Conservation (phyloP, 805 yeast genomes). For the Suhomyces prunicola region DNA sequence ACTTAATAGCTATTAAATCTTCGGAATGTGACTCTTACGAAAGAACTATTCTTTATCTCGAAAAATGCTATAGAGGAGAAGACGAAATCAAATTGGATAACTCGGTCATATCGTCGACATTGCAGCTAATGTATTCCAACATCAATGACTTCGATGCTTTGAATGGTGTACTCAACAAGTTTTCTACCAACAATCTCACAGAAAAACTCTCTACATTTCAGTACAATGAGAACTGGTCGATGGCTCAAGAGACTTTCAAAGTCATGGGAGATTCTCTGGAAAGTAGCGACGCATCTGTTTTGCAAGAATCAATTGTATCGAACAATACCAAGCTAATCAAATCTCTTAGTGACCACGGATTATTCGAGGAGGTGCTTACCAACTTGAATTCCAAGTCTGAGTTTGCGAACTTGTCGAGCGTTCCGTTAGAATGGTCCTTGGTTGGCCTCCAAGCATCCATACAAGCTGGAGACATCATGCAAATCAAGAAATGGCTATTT, state of each 20-base stretch:
- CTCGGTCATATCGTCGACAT: conserved; percentile 41
- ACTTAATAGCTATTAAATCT: conserved; percentile 71
- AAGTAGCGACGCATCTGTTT: neutral
- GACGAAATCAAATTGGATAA: conserved; percentile 26
- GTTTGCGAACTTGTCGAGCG: conserved; percentile 12
- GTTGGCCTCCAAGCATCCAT: conserved; percentile 77
- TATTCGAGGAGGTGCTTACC: conserved; percentile 62
- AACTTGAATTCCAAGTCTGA: conserved; percentile 41
- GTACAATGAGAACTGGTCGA: conserved; percentile 80
- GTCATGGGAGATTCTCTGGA: conserved; percentile 44
- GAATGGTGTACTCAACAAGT: conserved; percentile 76
- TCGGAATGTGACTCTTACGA: conserved; percentile 84
- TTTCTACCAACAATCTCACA: conserved; percentile 65
- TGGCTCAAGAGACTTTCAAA: conserved; percentile 82
- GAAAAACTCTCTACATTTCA: conserved; percentile 80
- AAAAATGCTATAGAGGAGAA: conserved; percentile 59
- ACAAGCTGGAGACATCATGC: conserved; percentile 52
- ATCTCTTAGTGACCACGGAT: conserved; percentile 73
- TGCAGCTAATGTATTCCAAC: conserved; percentile 81
- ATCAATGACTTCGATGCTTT: conserved; percentile 88
- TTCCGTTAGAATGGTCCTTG: conserved; percentile 56
- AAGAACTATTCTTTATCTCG: conserved; percentile 81
- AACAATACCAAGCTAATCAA: conserved; percentile 56
- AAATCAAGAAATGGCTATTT: conserved; percentile 57
- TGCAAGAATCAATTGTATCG: conserved; percentile 19